Evolutionary conservation across 2,329 filamentous ascomycete genomes (phyloP).

Genomic region (Xylaria sp.): DNA sequence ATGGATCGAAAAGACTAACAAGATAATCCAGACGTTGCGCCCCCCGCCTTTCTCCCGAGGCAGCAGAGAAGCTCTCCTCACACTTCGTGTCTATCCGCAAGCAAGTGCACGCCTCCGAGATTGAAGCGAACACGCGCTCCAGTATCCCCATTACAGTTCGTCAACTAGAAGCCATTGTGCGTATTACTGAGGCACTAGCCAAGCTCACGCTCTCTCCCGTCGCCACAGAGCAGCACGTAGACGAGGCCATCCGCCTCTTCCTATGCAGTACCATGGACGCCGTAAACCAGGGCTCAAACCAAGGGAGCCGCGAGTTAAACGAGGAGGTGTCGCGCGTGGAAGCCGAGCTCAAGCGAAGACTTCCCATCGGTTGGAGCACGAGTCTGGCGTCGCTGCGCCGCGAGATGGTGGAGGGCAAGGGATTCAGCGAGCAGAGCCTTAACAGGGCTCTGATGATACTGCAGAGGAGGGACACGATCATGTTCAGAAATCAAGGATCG

Average conservation of each 20-base stretch:
- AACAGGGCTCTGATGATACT: constrained; percentile 87
- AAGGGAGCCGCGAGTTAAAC: constrained; percentile 87
- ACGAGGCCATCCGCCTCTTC: constrained; percentile 97
- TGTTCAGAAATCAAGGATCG: constrained; percentile 79
- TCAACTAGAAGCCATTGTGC: constrained; percentile 95
- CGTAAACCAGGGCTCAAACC: constrained; percentile 86
- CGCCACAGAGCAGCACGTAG: constrained; percentile 90
- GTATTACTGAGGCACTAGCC: constrained; percentile 94
- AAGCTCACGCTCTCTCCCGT: constrained; percentile 89
- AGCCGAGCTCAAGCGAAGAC: constrained; percentile 83
- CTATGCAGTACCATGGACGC: constrained; percentile 98
- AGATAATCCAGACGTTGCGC: constrained; percentile 78
- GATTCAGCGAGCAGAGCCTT: constrained; percentile 87
- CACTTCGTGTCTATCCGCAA: constrained; percentile 97
- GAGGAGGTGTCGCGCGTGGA: constrained; percentile 90
- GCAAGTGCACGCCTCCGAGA: constrained; percentile 90
- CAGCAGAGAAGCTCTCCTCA: constrained; percentile 93
- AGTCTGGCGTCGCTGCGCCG: constrained; percentile 85
- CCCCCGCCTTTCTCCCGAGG: constrained; percentile 87
- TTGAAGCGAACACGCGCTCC: constrained; percentile 88
- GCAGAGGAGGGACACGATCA: constrained; percentile 87
- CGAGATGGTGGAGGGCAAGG: constrained; percentile 92
- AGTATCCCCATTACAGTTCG: constrained; percentile 98
- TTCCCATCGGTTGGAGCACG: constrained; percentile 96
- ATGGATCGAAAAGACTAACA: constrained; percentile 30